phyloP scores from a whole-genome alignment of 2,329 filamentous ascomycete genomes.

The Fusarium sp. region DNA sequence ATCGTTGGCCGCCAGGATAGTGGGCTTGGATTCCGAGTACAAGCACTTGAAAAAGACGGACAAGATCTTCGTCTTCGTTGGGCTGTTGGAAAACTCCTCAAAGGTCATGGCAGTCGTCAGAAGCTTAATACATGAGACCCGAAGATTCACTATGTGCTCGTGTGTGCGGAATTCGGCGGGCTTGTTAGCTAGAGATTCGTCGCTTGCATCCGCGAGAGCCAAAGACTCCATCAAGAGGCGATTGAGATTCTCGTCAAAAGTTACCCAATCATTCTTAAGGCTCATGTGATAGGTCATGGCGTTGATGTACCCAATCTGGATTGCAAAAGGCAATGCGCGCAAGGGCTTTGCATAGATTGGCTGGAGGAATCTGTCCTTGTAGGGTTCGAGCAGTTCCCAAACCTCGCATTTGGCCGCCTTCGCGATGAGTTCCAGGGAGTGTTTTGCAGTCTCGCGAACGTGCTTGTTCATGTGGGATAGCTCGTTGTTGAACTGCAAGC shows the following conservation, averaged over 20 bases:
- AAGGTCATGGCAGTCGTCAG: conserved; percentile 95
- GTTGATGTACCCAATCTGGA: conserved; percentile 98
- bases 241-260: conserved; percentile 93
- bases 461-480: conserved; percentile 96
- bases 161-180: conserved; percentile 96
- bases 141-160: conserved; percentile 90
- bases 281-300: conserved; percentile 96
- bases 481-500: conserved; percentile 88
- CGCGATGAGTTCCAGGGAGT: conserved; percentile 85
- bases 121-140: conserved; percentile 94
- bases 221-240: conserved; percentile 93
- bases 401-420: conserved; percentile 84
- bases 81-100: conserved; percentile 86
- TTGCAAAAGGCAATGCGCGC: conserved; percentile 91
- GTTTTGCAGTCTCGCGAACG: conserved; percentile 89
- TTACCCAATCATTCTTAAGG: conserved; percentile 89
- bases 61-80: conserved; percentile 81
- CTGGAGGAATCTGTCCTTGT: conserved; percentile 89
- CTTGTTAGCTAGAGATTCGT: conserved; percentile 93
- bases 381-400: conserved; percentile 89
- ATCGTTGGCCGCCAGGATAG: conserved; percentile 93
- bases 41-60: conserved; percentile 98
- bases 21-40: conserved; percentile 92
- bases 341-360: conserved; percentile 97
- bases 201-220: conserved; percentile 93